Conservation (phyloP, 345 rosid species). For the Psidium friedrichsthalianum region DNA sequence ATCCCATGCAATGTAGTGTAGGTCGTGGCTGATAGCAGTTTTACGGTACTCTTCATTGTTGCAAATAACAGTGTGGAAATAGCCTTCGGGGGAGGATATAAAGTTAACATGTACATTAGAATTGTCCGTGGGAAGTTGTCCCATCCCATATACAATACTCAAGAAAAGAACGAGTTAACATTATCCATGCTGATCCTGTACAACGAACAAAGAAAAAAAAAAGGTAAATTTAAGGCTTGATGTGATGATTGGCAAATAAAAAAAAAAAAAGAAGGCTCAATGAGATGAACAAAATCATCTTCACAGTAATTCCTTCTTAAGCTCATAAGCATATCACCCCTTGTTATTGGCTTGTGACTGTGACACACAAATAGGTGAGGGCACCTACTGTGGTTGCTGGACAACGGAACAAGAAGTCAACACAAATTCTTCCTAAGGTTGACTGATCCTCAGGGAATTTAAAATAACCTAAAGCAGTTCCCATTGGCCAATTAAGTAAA, state of each 20-base stretch:
- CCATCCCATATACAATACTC: conserved; percentile 88
- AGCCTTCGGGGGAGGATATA: conserved; percentile 92
- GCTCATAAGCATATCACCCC: neutral
- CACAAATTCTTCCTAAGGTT: neutral
- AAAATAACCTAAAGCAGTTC: neutral
- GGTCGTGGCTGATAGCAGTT: conserved; percentile 71
- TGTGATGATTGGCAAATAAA: neutral
- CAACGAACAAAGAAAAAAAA: neutral
- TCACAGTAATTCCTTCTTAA: neutral
- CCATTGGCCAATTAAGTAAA: neutral
- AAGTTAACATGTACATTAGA: conserved; percentile 80
- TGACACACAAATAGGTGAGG: neutral
- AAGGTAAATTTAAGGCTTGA: neutral
- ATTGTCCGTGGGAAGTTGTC: conserved; percentile 75
- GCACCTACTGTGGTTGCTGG: neutral
- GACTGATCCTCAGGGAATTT: neutral
- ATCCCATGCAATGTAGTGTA: conserved; percentile 97
- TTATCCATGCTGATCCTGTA: conserved; percentile 89
- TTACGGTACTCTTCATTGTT: conserved; percentile 45
- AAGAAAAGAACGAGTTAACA: conserved; percentile 55
- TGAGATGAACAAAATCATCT: neutral
- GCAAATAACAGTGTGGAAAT: conserved; percentile 87
- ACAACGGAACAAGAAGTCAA: neutral
- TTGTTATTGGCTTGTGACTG: neutral
- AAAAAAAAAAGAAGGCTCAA: neutral